Percentiles rank a stretch among this genome's conserved stretches.
phyloP scores from a whole-genome alignment of 805 yeast genomes.

The Zygosaccharomyces gambellarensis region DNA sequence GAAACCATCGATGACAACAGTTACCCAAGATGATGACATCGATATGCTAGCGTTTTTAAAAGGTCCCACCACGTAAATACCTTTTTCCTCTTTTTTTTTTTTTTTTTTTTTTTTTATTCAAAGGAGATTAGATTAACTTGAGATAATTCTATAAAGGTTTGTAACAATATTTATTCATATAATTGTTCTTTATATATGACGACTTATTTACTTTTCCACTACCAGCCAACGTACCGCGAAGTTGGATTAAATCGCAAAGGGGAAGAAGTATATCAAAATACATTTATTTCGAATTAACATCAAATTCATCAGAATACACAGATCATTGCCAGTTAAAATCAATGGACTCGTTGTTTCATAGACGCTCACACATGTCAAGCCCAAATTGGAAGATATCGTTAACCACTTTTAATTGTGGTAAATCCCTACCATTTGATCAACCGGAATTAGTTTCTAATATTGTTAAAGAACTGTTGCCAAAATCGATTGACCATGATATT shows the following conservation, averaged over 20 bases:
- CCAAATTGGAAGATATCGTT: conserved; percentile 12
- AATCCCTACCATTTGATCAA: conserved; percentile 37
- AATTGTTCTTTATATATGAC: no score
- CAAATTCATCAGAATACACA: neutral
- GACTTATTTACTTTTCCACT: no score
- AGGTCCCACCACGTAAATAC: conserved; percentile 11
- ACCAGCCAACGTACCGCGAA: neutral
- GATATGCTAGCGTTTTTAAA: conserved; percentile 29
- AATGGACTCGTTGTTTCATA: neutral
- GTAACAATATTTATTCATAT: neutral
- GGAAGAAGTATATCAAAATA: neutral
- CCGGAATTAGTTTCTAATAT: conserved; percentile 32
- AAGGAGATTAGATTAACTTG: neutral
- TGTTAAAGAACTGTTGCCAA: conserved; percentile 35
- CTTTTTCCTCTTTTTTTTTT: neutral
- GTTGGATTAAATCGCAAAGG: conserved; percentile 1
- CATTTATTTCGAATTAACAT: neutral
- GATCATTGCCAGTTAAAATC: neutral
- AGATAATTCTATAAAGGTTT: neutral
- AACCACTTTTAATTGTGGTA: conserved; percentile 55
- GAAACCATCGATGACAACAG: conserved; percentile 1
- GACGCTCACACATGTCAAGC: neutral
- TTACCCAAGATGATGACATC: conserved; percentile 14
- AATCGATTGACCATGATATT: conserved; percentile 31
- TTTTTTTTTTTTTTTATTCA: neutral